Evolutionary conservation across 306 rosid genomes (phyloP).

Genomic region (Trifolium subterraneum): DNA sequence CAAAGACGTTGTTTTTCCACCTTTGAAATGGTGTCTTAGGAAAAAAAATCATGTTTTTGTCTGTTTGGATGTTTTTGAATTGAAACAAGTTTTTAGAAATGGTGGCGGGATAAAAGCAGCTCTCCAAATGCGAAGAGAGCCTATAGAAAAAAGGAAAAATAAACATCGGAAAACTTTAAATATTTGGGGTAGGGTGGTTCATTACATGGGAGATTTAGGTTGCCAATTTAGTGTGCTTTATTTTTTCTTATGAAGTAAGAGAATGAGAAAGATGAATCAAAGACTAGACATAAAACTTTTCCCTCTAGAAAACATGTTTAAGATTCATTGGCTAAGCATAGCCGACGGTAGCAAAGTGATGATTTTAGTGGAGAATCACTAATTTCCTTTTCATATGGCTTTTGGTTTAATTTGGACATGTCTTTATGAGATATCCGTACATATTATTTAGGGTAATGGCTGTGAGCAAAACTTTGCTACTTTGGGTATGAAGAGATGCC

Average conservation of each 20-base stretch:
- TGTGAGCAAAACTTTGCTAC: slow-evolving; percentile 13
- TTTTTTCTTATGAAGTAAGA: slow-evolving; percentile 8
- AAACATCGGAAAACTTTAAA: not conserved
- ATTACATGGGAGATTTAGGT: not conserved
- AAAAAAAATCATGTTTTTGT: no score
- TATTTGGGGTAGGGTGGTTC: not conserved
- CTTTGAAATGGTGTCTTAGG: no score
- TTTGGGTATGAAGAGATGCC: slow-evolving; percentile 33
- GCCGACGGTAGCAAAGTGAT: slow-evolving; percentile 50
- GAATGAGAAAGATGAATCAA: slow-evolving; percentile 5
- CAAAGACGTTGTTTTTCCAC: no score
- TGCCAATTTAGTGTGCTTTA: not conserved
- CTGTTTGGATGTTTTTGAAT: no score
- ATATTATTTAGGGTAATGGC: slow-evolving; percentile 24
- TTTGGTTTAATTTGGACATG: slow-evolving; percentile 33
- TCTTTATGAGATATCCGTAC: slow-evolving; percentile 56
- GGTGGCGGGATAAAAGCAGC: no score
- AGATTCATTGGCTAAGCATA: slow-evolving; percentile 41
- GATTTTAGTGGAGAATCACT: slow-evolving; percentile 58
- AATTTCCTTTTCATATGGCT: slow-evolving; percentile 53
- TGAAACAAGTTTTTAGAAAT: no score
- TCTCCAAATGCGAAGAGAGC: no score
- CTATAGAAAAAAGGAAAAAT: no score
- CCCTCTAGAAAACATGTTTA: slow-evolving; percentile 5
- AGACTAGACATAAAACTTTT: slow-evolving; percentile 17